Evolutionary conservation across 257 asterid species (phyloP).

Genomic region (Misopates orontium): DNA sequence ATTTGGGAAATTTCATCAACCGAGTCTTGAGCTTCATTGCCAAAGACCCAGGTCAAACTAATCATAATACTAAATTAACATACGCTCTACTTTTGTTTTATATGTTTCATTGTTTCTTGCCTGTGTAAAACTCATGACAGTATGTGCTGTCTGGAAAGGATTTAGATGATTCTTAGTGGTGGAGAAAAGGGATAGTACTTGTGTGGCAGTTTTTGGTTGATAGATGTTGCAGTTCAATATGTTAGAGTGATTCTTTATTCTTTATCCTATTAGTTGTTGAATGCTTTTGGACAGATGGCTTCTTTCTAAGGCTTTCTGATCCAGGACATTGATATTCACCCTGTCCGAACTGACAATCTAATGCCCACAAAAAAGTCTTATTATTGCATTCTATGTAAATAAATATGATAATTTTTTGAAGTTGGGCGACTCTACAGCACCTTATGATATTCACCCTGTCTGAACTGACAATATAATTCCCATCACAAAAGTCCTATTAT

Average conservation of each 20-base stretch:
- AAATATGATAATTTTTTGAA: no score
- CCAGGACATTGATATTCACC: not conserved
- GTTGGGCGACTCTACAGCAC: no score
- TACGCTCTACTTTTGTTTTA: constrained; percentile 10
- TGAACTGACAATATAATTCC: no score
- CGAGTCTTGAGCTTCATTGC: constrained; percentile 94
- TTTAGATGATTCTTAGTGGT: constrained; percentile 4
- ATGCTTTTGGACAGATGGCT: constrained; percentile 4
- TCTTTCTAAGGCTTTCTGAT: not conserved
- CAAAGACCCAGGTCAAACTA: constrained; percentile 73
- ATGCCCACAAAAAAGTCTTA: not conserved
- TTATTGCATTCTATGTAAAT: no score
- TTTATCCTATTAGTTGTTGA: not conserved
- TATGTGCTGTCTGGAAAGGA: not conserved
- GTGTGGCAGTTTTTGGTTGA: not conserved
- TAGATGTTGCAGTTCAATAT: not conserved
- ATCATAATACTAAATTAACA: constrained; percentile 5
- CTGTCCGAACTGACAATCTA: not conserved
- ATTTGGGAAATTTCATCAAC: constrained; percentile 89
- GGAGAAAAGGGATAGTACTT: not conserved
- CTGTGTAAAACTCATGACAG: not conserved
- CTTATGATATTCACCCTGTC: no score
- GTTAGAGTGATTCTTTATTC: not conserved
- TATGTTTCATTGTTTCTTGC: not conserved
- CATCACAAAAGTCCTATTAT: no score